Base-by-base conservation (phyloP, 805 yeast genomes). In the Sporopachydermia quercuum region DNA sequence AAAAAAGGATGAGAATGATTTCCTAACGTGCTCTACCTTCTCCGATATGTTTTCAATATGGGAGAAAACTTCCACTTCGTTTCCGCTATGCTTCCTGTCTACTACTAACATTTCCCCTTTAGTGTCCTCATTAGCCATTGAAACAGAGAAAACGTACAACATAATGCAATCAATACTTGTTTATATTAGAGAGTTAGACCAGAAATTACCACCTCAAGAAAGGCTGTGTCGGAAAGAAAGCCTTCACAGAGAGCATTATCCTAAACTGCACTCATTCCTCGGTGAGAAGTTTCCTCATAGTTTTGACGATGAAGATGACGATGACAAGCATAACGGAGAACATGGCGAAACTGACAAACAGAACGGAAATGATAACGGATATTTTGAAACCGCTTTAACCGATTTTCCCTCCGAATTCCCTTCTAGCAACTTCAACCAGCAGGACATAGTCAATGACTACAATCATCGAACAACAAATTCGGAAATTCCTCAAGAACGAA, bases 241-340 rank as follows among this genome's bases (percentile, higher is more conserved):
- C 4, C 56, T 66, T 1, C 66, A 68, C 49, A 54, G 57, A 42
- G 50, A 49, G 14, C 75, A 70, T 46, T 71, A 66, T 49, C 66
- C 66, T 3, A 51, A 54, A 3, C 44, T 71, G 15, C 63, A 58
- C 41, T 50, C 48, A 5, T 49, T 55, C 27, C 40, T 58, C 39
- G 47, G 38, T 35, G 27, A 4, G 41, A 36, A 42, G 38, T 33
- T 19, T 6, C 27, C 39, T 18, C 34, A 41, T 36, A 42, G 40
- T 19, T 41, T 16, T 38, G 47, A 44, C 15, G 36, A 39, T 6
- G n/a, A n/a, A n/a, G n/a, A n/a, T n/a, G n/a, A n/a, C n/a, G n/a
- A n/a, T n/a, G n/a, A n/a, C n/a, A n/a, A n/a, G n/a, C n/a, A 35
- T 18, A 5, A 39, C 5, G 51, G 51, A 55, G 40, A 47, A 42